A percentile compares a stretch with the other conserved stretches of the same genome.
Conservation (phyloP, 805 yeast genomes). For the Dipodascus geniculatus region DNA sequence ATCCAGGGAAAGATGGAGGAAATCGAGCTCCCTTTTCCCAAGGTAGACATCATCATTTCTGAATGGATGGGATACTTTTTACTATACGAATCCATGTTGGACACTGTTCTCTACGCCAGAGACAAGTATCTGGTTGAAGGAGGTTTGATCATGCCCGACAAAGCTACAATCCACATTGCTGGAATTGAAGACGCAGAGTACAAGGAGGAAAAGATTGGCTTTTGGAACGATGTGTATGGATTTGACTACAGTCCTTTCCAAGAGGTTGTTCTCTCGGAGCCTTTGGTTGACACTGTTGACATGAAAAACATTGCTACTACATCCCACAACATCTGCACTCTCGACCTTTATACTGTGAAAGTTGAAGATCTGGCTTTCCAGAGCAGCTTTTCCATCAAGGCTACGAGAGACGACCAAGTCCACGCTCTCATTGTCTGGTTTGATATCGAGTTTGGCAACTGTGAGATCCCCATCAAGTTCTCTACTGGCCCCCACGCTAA, state of each 20-base stretch:
- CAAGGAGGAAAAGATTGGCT: conserved; percentile 81
- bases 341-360: conserved; percentile 83
- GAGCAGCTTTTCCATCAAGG: conserved; percentile 54
- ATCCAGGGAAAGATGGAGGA: conserved; percentile 93
- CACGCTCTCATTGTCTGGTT: conserved; percentile 94
- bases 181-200: conserved; percentile 89
- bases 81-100: conserved; percentile 94
- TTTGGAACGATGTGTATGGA: conserved; percentile 96
- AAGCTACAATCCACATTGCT: conserved; percentile 79
- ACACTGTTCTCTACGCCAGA: conserved; percentile 88
- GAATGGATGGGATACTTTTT: conserved; percentile 99
- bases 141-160: conserved; percentile 92
- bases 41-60: conserved; percentile 89
- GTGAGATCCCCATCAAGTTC: conserved; percentile 45
- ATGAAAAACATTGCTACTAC: conserved; percentile 62
- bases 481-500: conserved; percentile 91
- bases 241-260: conserved; percentile 90
- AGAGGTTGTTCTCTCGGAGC: conserved; percentile 79
- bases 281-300: conserved; percentile 92
- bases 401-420: conserved; percentile 66
- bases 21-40: conserved; percentile 64
- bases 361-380: conserved; percentile 72
- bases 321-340: conserved; percentile 55
- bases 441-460: conserved; percentile 72
- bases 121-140: conserved; percentile 70